Evolutionary conservation across 805 yeast species (phyloP), one percentile per base, ranked within the genome.

Genomic region (Monosporozyma yasuniensis): DNA sequence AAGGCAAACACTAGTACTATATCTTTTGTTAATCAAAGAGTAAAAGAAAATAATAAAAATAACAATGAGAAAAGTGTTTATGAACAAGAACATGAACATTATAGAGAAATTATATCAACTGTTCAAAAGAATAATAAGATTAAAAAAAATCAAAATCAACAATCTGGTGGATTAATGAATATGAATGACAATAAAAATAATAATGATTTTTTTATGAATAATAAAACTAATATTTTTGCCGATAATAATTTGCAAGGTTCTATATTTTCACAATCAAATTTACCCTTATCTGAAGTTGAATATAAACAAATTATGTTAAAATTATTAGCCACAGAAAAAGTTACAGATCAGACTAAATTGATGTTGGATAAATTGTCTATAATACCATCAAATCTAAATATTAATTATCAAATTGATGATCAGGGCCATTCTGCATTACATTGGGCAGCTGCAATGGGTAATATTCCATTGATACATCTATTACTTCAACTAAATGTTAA

Each of bases 391-490:
- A 78, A 79, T 57, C 79, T 83, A 51, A 77, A 81, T 56, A 77
- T 84, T 47, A 79, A 83, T 61, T 83, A 77, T 52, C 74, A 83
- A 2, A 80, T 86, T 19, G 95, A 86, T 59, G 80, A 80, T 52
- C 93, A 86, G 56, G 91, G 91, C 0, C 89, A 86, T 60, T 81
- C 90, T 0, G 79, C 89, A 1, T 71, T 86, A 48, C 95, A 86
- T 63, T 86, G 95, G 95, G 93, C 95, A 0, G 76, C 87, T 28
- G 83, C 93, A 0, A 77, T 86, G 80, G 91, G 87, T 1, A 78
- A 81, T 52, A 61, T 76, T n/a, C 72, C 75, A 6, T 71, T 84
- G 52, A 74, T 83, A 16, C 80, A 80, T 54, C 61, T 85, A 27
- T 56, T 84, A 19, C 69, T 77, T 3, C 34, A 45, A 27, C 74